These are phyloP conservation scores for Komagataella ulmi DNA, from an alignment of 805 yeast genomes.

Conservation along the genomic window DNA sequence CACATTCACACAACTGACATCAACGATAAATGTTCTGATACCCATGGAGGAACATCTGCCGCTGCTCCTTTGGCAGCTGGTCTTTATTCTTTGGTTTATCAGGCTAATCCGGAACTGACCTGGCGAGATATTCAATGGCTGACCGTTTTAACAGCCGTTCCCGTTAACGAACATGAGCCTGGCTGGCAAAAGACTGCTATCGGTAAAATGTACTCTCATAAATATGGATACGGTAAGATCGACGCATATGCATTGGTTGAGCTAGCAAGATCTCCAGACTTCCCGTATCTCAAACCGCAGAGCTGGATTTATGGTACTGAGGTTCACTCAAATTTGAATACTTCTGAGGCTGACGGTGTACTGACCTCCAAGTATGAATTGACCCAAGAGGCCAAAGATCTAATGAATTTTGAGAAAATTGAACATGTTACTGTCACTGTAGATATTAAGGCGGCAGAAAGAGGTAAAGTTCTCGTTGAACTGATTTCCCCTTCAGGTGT, in stretches of 20 bases:
- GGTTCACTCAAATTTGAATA: conserved; percentile 16
- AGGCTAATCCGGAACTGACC: conserved; percentile 75
- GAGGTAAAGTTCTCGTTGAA: conserved; percentile 61
- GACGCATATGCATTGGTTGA: conserved; percentile 71
- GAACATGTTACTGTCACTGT: conserved; percentile 85
- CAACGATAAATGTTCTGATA: conserved; percentile 48
- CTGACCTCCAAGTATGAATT: conserved; percentile 30
- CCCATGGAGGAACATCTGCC: conserved; percentile 95
- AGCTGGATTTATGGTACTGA: conserved; percentile 55
- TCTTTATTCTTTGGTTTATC: conserved; percentile 69
- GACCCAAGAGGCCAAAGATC: conserved; percentile 30
- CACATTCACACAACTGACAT: conserved; percentile 83
- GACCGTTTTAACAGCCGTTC: conserved; percentile 56
- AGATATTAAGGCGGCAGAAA: conserved; percentile 42
- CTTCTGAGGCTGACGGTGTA: conserved; percentile 6
- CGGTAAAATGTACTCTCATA: conserved; percentile 63
- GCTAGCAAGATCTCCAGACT: conserved; percentile 39
- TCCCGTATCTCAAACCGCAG: conserved; percentile 87
- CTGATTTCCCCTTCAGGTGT: conserved; percentile 69
- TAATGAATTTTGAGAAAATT: conserved; percentile 50
- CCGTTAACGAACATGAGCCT: conserved; percentile 53
- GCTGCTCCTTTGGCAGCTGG: conserved; percentile 99
- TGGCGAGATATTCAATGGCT: conserved; percentile 95
- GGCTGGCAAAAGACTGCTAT: conserved; percentile 64
- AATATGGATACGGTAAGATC: conserved; percentile 84